Conservation (phyloP, 2,329 filamentous ascomycete genomes). For the Tolypocladium sp. region DNA sequence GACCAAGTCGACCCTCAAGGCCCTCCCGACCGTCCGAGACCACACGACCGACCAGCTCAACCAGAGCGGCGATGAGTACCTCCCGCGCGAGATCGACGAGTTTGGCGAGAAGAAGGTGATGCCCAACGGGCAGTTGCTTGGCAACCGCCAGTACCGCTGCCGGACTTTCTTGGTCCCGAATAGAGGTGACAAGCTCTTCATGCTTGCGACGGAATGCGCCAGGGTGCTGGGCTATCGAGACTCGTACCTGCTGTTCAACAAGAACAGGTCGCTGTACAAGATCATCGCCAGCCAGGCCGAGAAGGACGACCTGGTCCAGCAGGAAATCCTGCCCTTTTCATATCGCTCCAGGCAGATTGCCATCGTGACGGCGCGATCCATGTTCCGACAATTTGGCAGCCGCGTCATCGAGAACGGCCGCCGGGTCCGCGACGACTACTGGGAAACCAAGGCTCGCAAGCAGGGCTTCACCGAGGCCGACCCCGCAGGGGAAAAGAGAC, state of each 20-base stretch:
- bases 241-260: conserved; percentile 98
- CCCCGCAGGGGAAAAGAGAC: conserved; percentile 88
- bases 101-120: conserved; percentile 92
- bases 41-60: conserved; percentile 95
- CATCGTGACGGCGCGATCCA: conserved; percentile 92
- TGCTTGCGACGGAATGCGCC: conserved; percentile 96
- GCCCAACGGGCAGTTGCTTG: conserved; percentile 69
- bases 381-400: conserved; percentile 98
- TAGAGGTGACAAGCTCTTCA: conserved; percentile 88
- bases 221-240: conserved; percentile 89
- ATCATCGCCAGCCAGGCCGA: conserved; percentile 94
- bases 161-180: conserved; percentile 89
- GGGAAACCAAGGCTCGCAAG: conserved; percentile 94
- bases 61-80: conserved; percentile 83
- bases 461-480: conserved; percentile 98
- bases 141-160: conserved; percentile 81
- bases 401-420: conserved; percentile 84
- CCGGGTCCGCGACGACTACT: conserved; percentile 93
- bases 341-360: conserved; percentile 98
- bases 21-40: conserved; percentile 87
- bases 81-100: conserved; percentile 87
- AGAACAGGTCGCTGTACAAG: conserved; percentile 92
- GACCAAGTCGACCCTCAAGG: conserved; percentile 80
- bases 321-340: conserved; percentile 94
- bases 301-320: conserved; percentile 90